Percentiles rank a stretch among this genome's conserved stretches.
These are phyloP conservation scores for Fusarium piperis DNA, from an alignment of 2,329 filamentous ascomycete genomes.

Conservation along the genomic window DNA sequence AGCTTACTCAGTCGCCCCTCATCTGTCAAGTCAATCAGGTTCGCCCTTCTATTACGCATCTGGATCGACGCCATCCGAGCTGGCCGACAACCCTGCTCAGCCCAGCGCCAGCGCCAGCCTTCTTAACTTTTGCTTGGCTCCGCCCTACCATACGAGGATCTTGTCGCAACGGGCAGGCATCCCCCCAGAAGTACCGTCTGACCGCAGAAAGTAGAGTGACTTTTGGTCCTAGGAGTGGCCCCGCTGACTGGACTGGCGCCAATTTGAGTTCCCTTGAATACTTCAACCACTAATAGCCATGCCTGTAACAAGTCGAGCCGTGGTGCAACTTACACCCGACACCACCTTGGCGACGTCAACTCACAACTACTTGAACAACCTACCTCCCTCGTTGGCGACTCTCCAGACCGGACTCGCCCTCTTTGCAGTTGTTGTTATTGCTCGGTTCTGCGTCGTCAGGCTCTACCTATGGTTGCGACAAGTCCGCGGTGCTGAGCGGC, in stretches of 20 bases:
- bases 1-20: constrained; percentile 24
- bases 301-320: constrained; percentile 46
- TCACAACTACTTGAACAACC: constrained; percentile 45
- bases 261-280: constrained; percentile 43
- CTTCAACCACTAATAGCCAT: constrained; percentile 43
- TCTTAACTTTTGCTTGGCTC: constrained; percentile 36
- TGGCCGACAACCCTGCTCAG: constrained; percentile 41
- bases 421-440: constrained; percentile 49
- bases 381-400: constrained; percentile 43
- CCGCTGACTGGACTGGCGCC: constrained; percentile 44
- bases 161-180: constrained; percentile 43
- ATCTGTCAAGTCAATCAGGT: constrained; percentile 13
- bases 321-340: constrained; percentile 45
- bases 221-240: constrained; percentile 35
- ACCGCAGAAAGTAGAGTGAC: constrained; percentile 48
- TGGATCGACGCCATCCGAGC: constrained; percentile 25
- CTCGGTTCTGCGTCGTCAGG: constrained; percentile 43
- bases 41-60: constrained; percentile 2
- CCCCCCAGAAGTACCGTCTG: constrained; percentile 46
- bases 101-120: constrained; percentile 35
- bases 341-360: constrained; percentile 37
- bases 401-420: constrained; percentile 45
- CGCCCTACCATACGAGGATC: constrained; percentile 44
- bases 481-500: constrained; percentile 37
- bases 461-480: constrained; percentile 43